Conservation (phyloP, 1,284 basidiomycete genomes). For the Pseudozyma sp. region DNA sequence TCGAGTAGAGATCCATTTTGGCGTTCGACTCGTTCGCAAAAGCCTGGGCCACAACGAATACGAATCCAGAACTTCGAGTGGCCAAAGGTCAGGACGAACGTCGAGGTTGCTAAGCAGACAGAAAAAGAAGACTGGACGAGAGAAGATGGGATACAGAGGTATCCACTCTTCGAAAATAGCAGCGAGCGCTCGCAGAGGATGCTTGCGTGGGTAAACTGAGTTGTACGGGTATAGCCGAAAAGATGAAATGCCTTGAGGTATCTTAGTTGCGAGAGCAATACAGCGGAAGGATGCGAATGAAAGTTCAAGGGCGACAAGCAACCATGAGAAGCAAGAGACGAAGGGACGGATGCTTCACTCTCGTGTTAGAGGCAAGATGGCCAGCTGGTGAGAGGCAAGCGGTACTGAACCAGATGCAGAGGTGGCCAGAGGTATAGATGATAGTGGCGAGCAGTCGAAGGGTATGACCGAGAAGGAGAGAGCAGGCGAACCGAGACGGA, state of each 20-base stretch:
- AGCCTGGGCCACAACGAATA: constrained; percentile 21
- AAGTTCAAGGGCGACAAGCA: constrained; percentile 2
- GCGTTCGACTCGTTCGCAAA: constrained; percentile 2
- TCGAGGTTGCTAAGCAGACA: constrained; percentile 4
- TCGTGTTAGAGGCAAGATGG: no score
- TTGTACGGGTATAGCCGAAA: constrained; percentile 16
- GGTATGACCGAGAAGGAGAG: neutral
- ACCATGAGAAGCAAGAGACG: constrained; percentile 3
- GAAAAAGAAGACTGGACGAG: no score
- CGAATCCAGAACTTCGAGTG: constrained; percentile 16
- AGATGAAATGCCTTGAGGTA: constrained; percentile 21
- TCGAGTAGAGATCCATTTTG: constrained; percentile 62
- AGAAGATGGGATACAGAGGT: constrained; percentile 4
- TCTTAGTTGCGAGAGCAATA: constrained; percentile 17
- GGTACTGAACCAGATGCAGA: no score
- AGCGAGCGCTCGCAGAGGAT: neutral
- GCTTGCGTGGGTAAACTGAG: neutral
- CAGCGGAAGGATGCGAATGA: constrained; percentile 11
- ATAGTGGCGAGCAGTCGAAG: neutral
- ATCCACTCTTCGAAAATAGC: constrained; percentile 1
- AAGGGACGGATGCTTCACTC: neutral
- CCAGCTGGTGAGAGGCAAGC: no score
- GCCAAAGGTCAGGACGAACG: constrained; percentile 24
- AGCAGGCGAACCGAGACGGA: constrained; percentile 4
- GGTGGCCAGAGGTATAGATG: constrained; percentile 1